Base-by-base conservation (phyloP, 139 green algal species). In the Parachlorella kessleri region DNA sequence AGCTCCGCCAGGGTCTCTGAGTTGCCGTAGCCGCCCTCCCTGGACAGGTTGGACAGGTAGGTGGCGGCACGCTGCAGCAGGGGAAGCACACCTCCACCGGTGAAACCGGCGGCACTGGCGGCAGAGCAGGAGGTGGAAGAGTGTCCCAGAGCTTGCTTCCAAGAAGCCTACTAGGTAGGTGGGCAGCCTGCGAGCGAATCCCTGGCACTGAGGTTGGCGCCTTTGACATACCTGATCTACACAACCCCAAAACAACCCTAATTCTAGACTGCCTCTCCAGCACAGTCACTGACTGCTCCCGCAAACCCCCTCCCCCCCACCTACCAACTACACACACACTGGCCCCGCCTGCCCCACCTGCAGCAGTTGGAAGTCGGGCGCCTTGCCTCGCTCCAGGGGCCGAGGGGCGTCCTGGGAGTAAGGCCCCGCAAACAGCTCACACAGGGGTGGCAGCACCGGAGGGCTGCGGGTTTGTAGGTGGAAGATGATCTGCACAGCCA, bases 391-490 rank as follows among this genome's bases (percentile, higher is more conserved):
- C 32, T 87, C 81, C 71, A 87, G 68, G 18, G 81, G 85, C 8
- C 85, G 78, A 7, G 28, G 63, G 23, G 53, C 67, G 37, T 80
- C 78, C n/a, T 30, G 24, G 63, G 63, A 30, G 63, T 33, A 30
- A 1, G 63, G 40, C 40, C n/a, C 8, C 10, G 67, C 73, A 33
- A 87, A 85, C 30, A 91, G 71, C 33, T 80, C 42, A 53, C 80
- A 81, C 41, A 91, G 73, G 4, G 82, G 82, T 21, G 87, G 87
- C 75, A 91, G 75, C 40, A 91, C 68, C 0, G 82, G 30, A 23
- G 82, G 81, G 35, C 26, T 21, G 9, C 78, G 72, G 4, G 69
- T 88, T 73, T 91, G 87, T 10, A 91, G 70, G 72, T 89, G 76
- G 65, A 90, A 90, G 6, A 88, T 3, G 1, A 84, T 73, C 84